These are phyloP conservation scores for Ilyonectria robusta DNA, from an alignment of 2,329 filamentous ascomycete genomes.

Conservation along the genomic window DNA sequence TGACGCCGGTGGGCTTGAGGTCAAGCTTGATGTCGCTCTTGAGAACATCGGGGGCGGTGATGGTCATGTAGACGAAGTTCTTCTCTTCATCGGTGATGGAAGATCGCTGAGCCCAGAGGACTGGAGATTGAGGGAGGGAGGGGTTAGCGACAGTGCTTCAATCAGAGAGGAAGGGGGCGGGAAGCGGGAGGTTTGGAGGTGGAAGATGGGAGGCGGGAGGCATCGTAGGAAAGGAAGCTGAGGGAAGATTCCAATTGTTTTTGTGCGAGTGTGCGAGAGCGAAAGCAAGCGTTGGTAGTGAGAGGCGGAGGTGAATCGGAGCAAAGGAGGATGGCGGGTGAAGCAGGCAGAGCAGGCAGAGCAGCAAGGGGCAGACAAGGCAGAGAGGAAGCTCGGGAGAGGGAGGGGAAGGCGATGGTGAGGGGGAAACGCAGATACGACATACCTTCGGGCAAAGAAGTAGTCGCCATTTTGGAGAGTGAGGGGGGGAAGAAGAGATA, in stretches of 20 bases:
- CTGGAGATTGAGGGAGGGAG: conserved; percentile 61
- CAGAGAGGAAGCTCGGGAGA: conserved; percentile 7
- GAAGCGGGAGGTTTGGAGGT: not conserved
- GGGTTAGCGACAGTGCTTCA: conserved; percentile 28
- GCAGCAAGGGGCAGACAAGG: not conserved
- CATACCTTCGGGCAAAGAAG: conserved; percentile 57
- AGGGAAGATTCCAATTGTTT: conserved; percentile 3
- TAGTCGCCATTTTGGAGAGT: conserved; percentile 41
- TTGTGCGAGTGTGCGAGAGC: not conserved
- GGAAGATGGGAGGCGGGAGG: not conserved
- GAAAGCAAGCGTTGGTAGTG: not conserved
- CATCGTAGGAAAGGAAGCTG: not conserved
- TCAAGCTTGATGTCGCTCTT: conserved; percentile 84
- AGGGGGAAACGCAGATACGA: conserved; percentile 31
- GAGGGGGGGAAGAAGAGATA: conserved; percentile 17
- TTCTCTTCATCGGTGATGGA: conserved; percentile 83
- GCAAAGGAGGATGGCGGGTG: not conserved
- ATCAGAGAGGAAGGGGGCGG: not conserved
- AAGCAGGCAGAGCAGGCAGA: not conserved
- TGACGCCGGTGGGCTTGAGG: conserved; percentile 81
- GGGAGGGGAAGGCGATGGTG: conserved; percentile 12
- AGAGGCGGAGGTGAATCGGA: not conserved
- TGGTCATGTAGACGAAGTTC: conserved; percentile 96
- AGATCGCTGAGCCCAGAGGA: conserved; percentile 98
- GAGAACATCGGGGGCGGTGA: conserved; percentile 88